Base-by-base conservation (phyloP, 2,329 filamentous ascomycete species). In the Ophiocordyceps unilateralis region DNA sequence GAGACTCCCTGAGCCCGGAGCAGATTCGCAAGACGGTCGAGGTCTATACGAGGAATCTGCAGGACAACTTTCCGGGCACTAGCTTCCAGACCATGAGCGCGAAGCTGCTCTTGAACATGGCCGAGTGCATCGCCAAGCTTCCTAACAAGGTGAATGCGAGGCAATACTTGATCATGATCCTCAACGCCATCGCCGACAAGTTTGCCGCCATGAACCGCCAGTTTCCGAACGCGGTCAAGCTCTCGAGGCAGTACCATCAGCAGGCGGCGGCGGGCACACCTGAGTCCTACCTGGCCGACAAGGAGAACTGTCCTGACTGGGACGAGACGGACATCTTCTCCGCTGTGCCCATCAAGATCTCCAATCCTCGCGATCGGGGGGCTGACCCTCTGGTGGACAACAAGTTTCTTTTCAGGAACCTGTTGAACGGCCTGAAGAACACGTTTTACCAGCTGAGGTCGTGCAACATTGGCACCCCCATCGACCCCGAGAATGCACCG, bases 71-170 rank as follows among this genome's bases (percentile, higher is more conserved):
- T 48, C 93, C 91, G 0, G 93, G 93, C 9, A 96, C 93, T 0
- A 98, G 89, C 60, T 98, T 98, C 57, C 93, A 98, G 61, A 98
- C 91, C 0, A 99, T 99, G 91, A 96, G 91, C 53, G 93, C 91
- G 0, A 98, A 96, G 60, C 69, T 99, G 3, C 68, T 99, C 1
- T 69, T 98, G 12, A 99, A 98, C 58, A 93, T 99, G 86, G 91
- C 89, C 0, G 93, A 98, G 55, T 93, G 86, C 58, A 99, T 98
- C 55, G 85, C 88, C 1, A 93, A 89, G 59, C 74, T 98, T 52
- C 81, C 83, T 19, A 85, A 94, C 57, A 98, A 96, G 64, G 78
- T 82, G 38, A 89, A 98, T 58, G 91, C 91, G 21, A 80, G 93
- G 6, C 88, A 96, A 58, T 94, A 94, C 58, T 67, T 98, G 47